These are phyloP conservation scores for Candida taoyuanica DNA, from an alignment of 805 yeast genomes.

Conservation along the genomic window DNA sequence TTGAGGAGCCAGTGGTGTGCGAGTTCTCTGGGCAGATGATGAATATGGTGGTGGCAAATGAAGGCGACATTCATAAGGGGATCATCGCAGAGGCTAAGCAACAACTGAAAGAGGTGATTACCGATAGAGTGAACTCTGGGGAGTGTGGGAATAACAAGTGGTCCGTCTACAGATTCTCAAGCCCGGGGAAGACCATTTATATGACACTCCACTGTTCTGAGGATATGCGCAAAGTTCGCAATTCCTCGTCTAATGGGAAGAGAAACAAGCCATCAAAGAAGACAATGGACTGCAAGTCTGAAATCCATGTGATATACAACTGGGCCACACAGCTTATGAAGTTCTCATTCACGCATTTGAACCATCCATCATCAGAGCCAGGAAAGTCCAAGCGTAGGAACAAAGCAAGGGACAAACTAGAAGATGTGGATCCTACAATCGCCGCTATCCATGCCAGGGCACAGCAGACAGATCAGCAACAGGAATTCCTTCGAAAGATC, in stretches of 20 bases:
- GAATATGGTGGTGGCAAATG: too few species aligned
- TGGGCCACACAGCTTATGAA: slow-evolving; percentile 4
- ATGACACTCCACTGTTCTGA: slow-evolving; percentile 11
- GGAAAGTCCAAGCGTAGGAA: not conserved
- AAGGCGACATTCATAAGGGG: too few species aligned
- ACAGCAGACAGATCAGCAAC: slow-evolving; percentile 1
- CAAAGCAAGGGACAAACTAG: not conserved
- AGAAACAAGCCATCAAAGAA: slow-evolving; percentile 7
- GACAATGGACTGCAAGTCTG: slow-evolving; percentile 8
- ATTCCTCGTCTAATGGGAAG: slow-evolving; percentile 8
- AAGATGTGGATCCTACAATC: slow-evolving; percentile 3
- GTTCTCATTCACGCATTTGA: not conserved
- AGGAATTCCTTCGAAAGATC: slow-evolving; percentile 3
- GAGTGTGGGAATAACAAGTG: slow-evolving; percentile 4
- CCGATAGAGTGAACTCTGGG: not conserved
- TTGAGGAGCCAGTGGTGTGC: too few species aligned
- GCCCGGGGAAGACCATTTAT: slow-evolving; percentile 3
- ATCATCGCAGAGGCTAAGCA: not conserved
- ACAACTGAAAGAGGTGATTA: not conserved
- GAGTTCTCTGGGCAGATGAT: too few species aligned
- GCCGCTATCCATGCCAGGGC: slow-evolving; percentile 1
- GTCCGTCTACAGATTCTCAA: slow-evolving; percentile 8
- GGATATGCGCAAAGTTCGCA: slow-evolving; percentile 5
- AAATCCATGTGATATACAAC: slow-evolving; percentile 7
- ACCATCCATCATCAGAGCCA: slow-evolving; percentile 1